A percentile compares a stretch with the other conserved stretches of the same genome.
Conservation (phyloP, 768 basidiomycete genomes). For the Pleurotus cornucopiae region DNA sequence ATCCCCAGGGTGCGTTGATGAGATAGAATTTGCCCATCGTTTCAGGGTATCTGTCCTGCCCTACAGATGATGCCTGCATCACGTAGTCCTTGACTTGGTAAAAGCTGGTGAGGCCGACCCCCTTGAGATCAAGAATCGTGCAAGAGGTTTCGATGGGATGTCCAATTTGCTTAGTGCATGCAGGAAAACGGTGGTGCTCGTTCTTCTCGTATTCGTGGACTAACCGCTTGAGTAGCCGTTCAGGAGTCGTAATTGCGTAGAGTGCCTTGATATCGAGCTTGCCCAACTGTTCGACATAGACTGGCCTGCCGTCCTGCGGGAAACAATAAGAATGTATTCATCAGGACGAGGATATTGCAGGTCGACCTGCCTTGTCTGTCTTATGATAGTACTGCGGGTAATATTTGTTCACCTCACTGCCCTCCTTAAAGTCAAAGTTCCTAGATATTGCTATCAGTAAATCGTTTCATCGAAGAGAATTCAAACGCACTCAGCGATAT, state of each 20-base stretch:
- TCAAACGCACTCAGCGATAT: slow-evolving; percentile 57
- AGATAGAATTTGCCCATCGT: slow-evolving; percentile 99
- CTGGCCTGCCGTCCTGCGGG: slow-evolving; percentile 82
- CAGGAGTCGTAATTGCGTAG: slow-evolving; percentile 76
- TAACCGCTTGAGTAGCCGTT: slow-evolving; percentile 85
- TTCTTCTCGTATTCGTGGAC: slow-evolving; percentile 93
- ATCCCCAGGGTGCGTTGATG: slow-evolving; percentile 95
- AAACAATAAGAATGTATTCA: neutral
- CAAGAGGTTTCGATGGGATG: slow-evolving; percentile 95
- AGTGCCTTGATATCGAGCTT: slow-evolving; percentile 82
- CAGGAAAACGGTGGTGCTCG: slow-evolving; percentile 74
- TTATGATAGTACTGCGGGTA: slow-evolving; percentile 98
- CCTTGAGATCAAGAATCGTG: slow-evolving; percentile 90
- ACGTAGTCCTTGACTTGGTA: slow-evolving; percentile 94
- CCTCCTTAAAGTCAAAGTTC: slow-evolving; percentile 73
- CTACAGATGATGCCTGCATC: slow-evolving; percentile 65
- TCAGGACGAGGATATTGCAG: neutral
- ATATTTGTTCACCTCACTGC: slow-evolving; percentile 72
- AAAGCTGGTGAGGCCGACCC: slow-evolving; percentile 70
- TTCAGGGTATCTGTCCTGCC: slow-evolving; percentile 90
- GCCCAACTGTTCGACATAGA: slow-evolving; percentile 94
- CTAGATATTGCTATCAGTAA: slow-evolving; percentile 27
- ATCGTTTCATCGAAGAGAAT: neutral
- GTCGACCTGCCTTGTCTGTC: slow-evolving; percentile 72
- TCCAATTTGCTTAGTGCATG: slow-evolving; percentile 64